A percentile compares a stretch with the other conserved stretches of the same genome.
Conservation (phyloP, 2,329 filamentous ascomycete species). For the Colletotrichum camelliae region DNA sequence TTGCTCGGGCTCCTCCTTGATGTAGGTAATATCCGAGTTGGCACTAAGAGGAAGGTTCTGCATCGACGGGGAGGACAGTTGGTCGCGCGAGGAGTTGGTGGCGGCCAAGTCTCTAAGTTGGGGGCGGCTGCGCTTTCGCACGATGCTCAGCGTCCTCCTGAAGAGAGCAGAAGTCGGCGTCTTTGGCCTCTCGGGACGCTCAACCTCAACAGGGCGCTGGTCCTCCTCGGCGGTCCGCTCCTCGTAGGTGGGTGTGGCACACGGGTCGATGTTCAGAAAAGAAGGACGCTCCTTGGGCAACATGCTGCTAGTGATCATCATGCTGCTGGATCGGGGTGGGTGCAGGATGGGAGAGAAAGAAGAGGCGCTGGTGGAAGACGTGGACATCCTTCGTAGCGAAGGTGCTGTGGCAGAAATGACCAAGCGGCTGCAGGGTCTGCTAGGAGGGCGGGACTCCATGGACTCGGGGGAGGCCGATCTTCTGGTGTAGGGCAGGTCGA, state of each 20-base stretch:
- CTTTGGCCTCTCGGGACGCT: slow-evolving; percentile 42
- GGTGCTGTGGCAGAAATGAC: slow-evolving; percentile 32
- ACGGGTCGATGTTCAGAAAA: slow-evolving; percentile 62
- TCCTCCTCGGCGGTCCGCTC: slow-evolving; percentile 28
- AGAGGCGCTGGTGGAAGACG: slow-evolving; percentile 37
- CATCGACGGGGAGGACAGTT: slow-evolving; percentile 27
- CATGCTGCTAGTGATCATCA: slow-evolving; percentile 34
- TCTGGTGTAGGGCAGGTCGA: slow-evolving; percentile 48
- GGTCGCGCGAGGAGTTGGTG: slow-evolving; percentile 39
- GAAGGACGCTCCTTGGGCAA: slow-evolving; percentile 44
- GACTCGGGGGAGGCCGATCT: slow-evolving; percentile 50
- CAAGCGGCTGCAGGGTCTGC: slow-evolving; percentile 23
- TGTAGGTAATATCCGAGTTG: slow-evolving; percentile 38
- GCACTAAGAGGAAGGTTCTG: slow-evolving; percentile 36
- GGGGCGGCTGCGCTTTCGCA: slow-evolving; percentile 60
- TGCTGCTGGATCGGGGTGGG: slow-evolving; percentile 49
- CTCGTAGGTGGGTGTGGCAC: slow-evolving; percentile 42
- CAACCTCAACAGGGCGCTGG: slow-evolving; percentile 30
- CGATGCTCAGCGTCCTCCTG: slow-evolving; percentile 59
- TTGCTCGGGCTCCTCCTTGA: slow-evolving; percentile 29
- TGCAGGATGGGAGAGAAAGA: slow-evolving; percentile 36
- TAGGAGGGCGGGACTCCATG: slow-evolving; percentile 32
- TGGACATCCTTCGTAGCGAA: slow-evolving; percentile 33
- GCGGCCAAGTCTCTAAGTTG: slow-evolving; percentile 42
- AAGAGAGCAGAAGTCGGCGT: slow-evolving; percentile 51